These are phyloP conservation scores for Yarrowia sp. DNA, from an alignment of 805 yeast species.

Conservation along the genomic window DNA sequence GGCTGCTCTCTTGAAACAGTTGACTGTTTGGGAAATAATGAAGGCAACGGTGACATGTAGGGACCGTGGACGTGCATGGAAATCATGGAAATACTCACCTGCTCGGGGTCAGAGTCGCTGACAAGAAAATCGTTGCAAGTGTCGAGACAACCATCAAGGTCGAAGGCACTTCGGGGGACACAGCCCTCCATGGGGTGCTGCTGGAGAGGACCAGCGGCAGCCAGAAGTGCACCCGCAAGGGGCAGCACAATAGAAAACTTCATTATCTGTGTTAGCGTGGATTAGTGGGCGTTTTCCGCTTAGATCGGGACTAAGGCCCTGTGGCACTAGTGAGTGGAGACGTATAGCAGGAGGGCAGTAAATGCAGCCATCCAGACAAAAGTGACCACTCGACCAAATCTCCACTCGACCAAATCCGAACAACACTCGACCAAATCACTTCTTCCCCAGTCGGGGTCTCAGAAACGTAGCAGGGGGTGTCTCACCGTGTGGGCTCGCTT, in stretches of 20 bases:
- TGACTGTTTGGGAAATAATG: no score
- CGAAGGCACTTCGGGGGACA: slow-evolving; percentile 17
- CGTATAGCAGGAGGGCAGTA: no score
- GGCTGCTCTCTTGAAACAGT: not conserved
- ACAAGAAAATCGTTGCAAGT: slow-evolving; percentile 28
- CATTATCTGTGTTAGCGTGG: slow-evolving; percentile 25
- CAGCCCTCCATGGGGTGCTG: slow-evolving; percentile 36
- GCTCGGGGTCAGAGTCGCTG: slow-evolving; percentile 29
- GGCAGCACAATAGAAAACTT: slow-evolving; percentile 21
- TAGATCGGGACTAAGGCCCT: no score
- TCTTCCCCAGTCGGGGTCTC: no score
- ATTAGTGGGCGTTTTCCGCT: no score
- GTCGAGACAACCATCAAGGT: slow-evolving; percentile 10
- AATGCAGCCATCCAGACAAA: no score
- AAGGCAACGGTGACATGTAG: no score
- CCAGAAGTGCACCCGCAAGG: slow-evolving; percentile 31
- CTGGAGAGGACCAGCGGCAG: slow-evolving; percentile 9
- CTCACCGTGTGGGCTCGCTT: not conserved
- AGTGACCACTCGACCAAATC: no score
- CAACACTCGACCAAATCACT: no score
- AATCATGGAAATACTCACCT: slow-evolving; percentile 15
- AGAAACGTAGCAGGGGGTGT: not conserved
- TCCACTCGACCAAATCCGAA: no score
- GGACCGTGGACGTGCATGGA: no score
- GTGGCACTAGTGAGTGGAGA: no score